A percentile compares a stretch with the other conserved stretches of the same genome.
Evolutionary conservation across 2,329 filamentous ascomycete genomes (phyloP).

Genomic region (Colletotrichum sp.): DNA sequence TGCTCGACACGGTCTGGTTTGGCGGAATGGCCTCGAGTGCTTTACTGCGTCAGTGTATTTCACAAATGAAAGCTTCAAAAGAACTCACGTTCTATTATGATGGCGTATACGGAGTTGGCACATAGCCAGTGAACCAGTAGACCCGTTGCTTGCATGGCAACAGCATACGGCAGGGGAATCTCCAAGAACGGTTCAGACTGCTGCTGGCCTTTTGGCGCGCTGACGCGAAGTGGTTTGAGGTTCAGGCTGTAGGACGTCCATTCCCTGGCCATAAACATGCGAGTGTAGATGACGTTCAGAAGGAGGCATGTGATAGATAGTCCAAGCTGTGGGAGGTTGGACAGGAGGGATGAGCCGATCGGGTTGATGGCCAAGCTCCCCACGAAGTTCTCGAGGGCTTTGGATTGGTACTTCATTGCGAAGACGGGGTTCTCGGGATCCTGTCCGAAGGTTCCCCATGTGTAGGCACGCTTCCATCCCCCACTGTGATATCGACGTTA

Average conservation of each 20-base stretch:
- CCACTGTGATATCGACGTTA: neutral
- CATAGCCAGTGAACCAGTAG: neutral
- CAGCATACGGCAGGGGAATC: neutral
- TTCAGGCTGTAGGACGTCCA: neutral
- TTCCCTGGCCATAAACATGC: neutral
- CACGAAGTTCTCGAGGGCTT: neutral
- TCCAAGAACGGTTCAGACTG: neutral
- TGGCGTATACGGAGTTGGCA: neutral
- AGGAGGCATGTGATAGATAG: neutral
- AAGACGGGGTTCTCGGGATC: neutral
- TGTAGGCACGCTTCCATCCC: neutral
- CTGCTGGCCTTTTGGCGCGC: neutral
- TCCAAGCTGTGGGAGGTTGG: neutral
- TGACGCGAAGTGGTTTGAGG: neutral
- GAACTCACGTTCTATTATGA: neutral
- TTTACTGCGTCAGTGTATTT: rapidly evolving
- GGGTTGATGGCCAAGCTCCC: neutral
- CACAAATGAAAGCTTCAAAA: rapidly evolving
- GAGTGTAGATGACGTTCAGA: neutral
- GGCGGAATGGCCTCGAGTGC: neutral
- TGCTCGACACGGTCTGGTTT: neutral
- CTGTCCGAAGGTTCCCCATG: neutral
- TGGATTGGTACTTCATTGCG: neutral
- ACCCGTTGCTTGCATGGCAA: neutral
- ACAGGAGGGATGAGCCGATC: neutral